These are phyloP conservation scores for Afroboletus lepidellus DNA, from an alignment of 1,284 basidiomycete species.

Conservation along the genomic window DNA sequence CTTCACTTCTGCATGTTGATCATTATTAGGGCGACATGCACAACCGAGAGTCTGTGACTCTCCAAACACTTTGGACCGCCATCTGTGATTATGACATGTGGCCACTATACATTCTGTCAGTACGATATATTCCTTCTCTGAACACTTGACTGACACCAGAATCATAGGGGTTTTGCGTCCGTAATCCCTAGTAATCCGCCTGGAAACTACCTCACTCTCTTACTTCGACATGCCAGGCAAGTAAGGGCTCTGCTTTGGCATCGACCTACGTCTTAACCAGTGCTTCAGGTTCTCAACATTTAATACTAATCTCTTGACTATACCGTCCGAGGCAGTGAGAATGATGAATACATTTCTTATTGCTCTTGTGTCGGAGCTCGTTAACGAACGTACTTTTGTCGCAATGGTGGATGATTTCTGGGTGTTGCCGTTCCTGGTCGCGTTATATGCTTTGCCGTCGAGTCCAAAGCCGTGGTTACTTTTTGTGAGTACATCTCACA, in stretches of 20 bases:
- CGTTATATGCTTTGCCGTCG: slow-evolving; percentile 10
- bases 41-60: slow-evolving; percentile 68
- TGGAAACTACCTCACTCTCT: slow-evolving; percentile 58
- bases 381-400: slow-evolving; percentile 47
- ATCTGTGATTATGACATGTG: no score
- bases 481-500: slow-evolving; percentile 6
- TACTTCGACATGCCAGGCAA: slow-evolving; percentile 56
- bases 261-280: not conserved
- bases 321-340: slow-evolving; percentile 48
- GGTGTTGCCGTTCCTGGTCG: slow-evolving; percentile 35
- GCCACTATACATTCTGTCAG: slow-evolving; percentile 59
- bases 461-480: slow-evolving; percentile 13
- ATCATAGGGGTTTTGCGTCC: slow-evolving; percentile 44
- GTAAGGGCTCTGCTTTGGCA: not conserved
- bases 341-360: slow-evolving; percentile 46
- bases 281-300: slow-evolving; percentile 54
- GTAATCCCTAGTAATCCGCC: slow-evolving; percentile 52
- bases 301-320: slow-evolving; percentile 58
- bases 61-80: slow-evolving; percentile 53
- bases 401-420: slow-evolving; percentile 51
- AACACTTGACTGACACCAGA: no score
- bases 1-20: not conserved
- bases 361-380: slow-evolving; percentile 44
- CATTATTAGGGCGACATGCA: slow-evolving; percentile 62
- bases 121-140: not conserved